Base-by-base conservation (phyloP, 257 asterid species). In the Eucommia ulmoides region DNA sequence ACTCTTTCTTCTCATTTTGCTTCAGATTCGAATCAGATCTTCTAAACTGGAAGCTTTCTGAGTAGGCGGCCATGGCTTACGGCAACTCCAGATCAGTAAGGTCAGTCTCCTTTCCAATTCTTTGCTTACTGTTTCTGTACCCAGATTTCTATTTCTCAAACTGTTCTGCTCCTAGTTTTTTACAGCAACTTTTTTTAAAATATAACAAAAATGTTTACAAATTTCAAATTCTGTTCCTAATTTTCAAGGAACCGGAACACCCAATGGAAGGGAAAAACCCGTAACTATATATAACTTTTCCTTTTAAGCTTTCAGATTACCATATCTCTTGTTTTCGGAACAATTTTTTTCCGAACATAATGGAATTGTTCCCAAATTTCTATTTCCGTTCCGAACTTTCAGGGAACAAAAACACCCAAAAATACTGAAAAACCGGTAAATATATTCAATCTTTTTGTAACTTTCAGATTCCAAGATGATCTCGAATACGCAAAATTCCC, bases 81-180 rank as follows among this genome's bases (percentile, higher is more conserved):
- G 67, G 46, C 61, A 76, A 58, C 52, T 80, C 91, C 57, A 83
- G 71, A 75, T 80, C 94, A 18, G 93, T 83, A 45, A 87, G 94
- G 94, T 87, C 38, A 50, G 72, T 55, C 5, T 20, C n/a, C 6
- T 52, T 23, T 26, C n/a, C n/a, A n/a, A n/a, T n/a, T n/a, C n/a
- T n/a, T n/a, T n/a, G n/a, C n/a, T n/a, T n/a, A n/a, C n/a, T n/a
- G n/a, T n/a, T 45, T 41, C 33, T 65, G 38, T 5, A 29, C 12
- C 8, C 46, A 16, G 3, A 19, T 48, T 2, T 22, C 45, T 24
- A 25, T 41, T 24, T 65, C 18, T 54, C 24, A 20, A 41, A 7
- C 20, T 20, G 38, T 12, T 29, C 12, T 12, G 12, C 38, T 29
- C 12, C 12, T 7, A 5, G 38, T 5, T 29, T 29, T 29, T 5